These are phyloP conservation scores for Canavalia gladiata DNA, from an alignment of 306 rosid species.

Conservation along the genomic window DNA sequence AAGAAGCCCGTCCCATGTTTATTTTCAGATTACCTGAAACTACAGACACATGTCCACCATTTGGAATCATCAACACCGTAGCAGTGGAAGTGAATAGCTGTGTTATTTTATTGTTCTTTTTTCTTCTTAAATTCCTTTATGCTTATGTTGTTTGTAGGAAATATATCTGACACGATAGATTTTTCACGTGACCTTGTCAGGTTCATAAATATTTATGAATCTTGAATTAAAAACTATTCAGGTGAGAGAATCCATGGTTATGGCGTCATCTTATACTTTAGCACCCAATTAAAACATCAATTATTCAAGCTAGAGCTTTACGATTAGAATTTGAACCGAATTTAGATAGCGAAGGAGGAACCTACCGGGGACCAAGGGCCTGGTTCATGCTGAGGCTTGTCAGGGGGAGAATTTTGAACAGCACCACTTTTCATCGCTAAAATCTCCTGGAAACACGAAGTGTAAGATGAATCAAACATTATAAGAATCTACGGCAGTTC, in stretches of 20 bases:
- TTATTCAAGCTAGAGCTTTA: neutral
- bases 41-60: conserved; percentile 6
- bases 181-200: neutral
- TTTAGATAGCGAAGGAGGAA: conserved; percentile 33
- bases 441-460: conserved; percentile 70
- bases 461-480: conserved; percentile 41
- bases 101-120: neutral
- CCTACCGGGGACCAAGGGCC: conserved; percentile 98
- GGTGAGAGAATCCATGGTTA: neutral
- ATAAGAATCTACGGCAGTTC: conserved; percentile 7
- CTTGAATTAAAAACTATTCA: neutral
- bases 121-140: neutral
- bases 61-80: neutral
- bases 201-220: neutral
- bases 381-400: conserved; percentile 76
- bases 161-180: neutral
- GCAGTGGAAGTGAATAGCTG: neutral
- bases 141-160: neutral
- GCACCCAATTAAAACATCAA: neutral
- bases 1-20: neutral
- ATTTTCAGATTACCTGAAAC: conserved; percentile 3
- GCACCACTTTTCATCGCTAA: conserved; percentile 85
- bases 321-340: conserved; percentile 33
- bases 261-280: neutral
- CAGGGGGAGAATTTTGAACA: conserved; percentile 90